Evolutionary conservation across 345 rosid species (phyloP).

Genomic region (Eutrema yunnanense): DNA sequence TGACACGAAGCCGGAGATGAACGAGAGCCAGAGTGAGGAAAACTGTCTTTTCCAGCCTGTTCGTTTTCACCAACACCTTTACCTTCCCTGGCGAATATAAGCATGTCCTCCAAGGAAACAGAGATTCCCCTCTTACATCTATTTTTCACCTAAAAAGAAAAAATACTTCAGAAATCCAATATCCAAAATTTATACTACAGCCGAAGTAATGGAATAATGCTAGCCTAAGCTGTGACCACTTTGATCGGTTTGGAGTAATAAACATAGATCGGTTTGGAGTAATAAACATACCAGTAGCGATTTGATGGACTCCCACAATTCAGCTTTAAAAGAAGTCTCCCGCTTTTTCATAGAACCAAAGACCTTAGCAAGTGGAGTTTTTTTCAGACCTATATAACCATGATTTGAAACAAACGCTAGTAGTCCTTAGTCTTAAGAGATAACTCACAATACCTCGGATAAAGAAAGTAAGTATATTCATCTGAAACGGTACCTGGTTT

Average conservation of each 20-base stretch:
- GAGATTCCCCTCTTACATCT: constrained; percentile 25
- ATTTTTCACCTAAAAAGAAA: constrained; percentile 42
- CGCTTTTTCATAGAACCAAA: constrained; percentile 53
- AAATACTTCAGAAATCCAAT: background rate
- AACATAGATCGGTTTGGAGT: constrained; percentile 1
- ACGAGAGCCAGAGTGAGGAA: constrained; percentile 34
- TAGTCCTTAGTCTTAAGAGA: background rate
- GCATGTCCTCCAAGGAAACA: constrained; percentile 58
- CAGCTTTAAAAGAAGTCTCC: constrained; percentile 53
- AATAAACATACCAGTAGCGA: constrained; percentile 42
- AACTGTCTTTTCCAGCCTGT: constrained; percentile 23
- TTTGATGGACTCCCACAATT: constrained; percentile 43
- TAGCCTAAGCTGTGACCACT: background rate
- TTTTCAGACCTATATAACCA: constrained; percentile 39
- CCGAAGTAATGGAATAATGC: background rate
- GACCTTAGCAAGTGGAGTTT: constrained; percentile 42
- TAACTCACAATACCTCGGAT: constrained; percentile 6
- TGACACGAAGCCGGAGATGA: constrained; percentile 40
- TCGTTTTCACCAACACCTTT: constrained; percentile 29
- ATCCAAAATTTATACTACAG: background rate
- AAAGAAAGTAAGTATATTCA: background rate
- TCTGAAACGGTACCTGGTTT: constrained; percentile 35
- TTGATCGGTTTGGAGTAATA: background rate
- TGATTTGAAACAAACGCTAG: constrained; percentile 14
- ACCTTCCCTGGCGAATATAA: constrained; percentile 42